phyloP scores from a whole-genome alignment of 768 basidiomycete species.

The Pisolithus orientalis region DNA sequence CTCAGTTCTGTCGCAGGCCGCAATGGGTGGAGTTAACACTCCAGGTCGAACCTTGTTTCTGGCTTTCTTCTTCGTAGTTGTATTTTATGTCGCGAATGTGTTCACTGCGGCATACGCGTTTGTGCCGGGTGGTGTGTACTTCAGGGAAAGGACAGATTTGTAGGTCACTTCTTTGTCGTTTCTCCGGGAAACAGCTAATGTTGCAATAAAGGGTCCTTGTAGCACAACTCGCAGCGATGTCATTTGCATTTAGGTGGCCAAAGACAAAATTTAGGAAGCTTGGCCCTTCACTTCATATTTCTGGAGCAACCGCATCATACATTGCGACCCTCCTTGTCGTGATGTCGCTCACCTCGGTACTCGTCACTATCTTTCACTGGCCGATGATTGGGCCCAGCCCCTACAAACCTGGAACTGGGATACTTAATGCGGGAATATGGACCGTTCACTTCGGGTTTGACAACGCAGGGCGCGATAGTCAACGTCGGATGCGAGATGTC shows the following conservation, averaged over 20 bases:
- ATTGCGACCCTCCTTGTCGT: conserved; percentile 31
- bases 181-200: background rate
- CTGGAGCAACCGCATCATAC: conserved; percentile 20
- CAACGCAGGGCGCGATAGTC: conserved; percentile 29
- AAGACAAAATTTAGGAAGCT: conserved; percentile 1
- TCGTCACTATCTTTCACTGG: conserved; percentile 48
- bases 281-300: conserved; percentile 6
- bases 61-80: conserved; percentile 53
- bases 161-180: conserved; percentile 30
- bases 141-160: conserved; percentile 75
- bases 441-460: conserved; percentile 82
- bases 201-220: conserved; percentile 40
- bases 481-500: conserved; percentile 31
- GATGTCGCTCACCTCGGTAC: conserved; percentile 42
- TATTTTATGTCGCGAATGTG: conserved; percentile 63
- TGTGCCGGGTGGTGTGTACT: conserved; percentile 69
- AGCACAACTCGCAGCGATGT: conserved; percentile 47
- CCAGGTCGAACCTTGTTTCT: conserved; percentile 46
- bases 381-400: conserved; percentile 47
- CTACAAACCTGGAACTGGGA: conserved; percentile 55
- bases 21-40: conserved; percentile 28
- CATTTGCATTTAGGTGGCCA: conserved; percentile 41
- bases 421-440: conserved; percentile 85
- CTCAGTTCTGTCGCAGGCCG: conserved; percentile 41
- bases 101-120: conserved; percentile 91